Evolutionary conservation across 805 yeast species (phyloP).

Genomic region (Cyberlindnera sargentensis): DNA sequence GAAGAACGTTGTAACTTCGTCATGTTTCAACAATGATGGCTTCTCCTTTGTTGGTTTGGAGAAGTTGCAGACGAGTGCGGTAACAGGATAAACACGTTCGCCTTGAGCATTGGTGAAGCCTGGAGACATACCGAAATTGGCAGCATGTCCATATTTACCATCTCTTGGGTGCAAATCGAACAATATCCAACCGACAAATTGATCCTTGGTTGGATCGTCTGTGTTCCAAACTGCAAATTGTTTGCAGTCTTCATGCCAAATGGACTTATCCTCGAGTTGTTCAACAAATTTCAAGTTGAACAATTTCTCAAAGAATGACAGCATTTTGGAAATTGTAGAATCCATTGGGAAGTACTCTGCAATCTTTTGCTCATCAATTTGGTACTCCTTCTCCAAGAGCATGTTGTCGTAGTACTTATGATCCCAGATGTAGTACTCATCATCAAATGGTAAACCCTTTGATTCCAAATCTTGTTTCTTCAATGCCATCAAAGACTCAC

Average conservation of each 20-base stretch:
- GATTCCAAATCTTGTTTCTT: constrained; percentile 46
- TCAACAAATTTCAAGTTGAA: constrained; percentile 63
- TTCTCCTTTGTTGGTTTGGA: constrained; percentile 63
- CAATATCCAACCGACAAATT: constrained; percentile 71
- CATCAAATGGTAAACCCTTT: constrained; percentile 36
- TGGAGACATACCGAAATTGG: constrained; percentile 63
- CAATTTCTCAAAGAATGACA: constrained; percentile 59
- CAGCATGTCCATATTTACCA: constrained; percentile 87
- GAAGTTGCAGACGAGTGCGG: constrained; percentile 80
- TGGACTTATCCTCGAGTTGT: constrained; percentile 30
- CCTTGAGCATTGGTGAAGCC: constrained; percentile 48
- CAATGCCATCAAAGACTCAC: constrained; percentile 38
- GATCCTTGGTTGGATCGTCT: constrained; percentile 41
- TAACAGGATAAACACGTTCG: constrained; percentile 52
- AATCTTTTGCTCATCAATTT: constrained; percentile 65
- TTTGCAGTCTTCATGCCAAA: constrained; percentile 78
- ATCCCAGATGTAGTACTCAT: constrained; percentile 63
- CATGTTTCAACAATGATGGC: constrained; percentile 71
- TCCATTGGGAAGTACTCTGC: constrained; percentile 76
- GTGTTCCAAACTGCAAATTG: constrained; percentile 66
- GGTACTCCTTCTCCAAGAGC: constrained; percentile 58
- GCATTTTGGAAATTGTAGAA: constrained; percentile 60
- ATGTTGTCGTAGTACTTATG: constrained; percentile 57
- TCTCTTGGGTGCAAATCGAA: constrained; percentile 81
- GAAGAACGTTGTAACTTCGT: constrained; percentile 77